phyloP scores from a whole-genome alignment of 495 filamentous ascomycete genomes.

The Xylaria castorea region DNA sequence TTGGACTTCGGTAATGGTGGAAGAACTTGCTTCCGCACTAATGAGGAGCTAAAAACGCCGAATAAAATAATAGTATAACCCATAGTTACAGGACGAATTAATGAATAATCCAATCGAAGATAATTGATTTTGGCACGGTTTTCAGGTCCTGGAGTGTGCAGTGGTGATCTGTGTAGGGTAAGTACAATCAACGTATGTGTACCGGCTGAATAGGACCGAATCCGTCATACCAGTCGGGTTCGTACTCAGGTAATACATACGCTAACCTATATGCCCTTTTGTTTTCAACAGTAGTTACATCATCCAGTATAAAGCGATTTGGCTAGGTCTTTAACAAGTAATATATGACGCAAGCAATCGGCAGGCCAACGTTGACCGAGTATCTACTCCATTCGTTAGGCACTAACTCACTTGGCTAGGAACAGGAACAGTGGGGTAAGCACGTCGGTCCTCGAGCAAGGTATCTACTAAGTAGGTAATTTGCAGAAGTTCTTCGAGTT shows the following conservation, averaged over 20 bases:
- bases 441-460: background rate
- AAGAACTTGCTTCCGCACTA: background rate
- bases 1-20: slow-evolving; percentile 12
- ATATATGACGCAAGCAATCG: background rate
- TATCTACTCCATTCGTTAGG: background rate
- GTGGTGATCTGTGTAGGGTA: background rate
- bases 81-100: background rate
- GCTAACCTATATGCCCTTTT: background rate
- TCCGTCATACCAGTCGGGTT: background rate
- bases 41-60: background rate
- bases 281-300: background rate
- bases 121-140: background rate
- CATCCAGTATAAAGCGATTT: background rate
- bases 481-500: background rate
- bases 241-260: background rate
- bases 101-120: background rate
- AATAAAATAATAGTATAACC: slow-evolving; percentile 7
- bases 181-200: too few species aligned
- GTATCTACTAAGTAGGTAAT: too few species aligned
- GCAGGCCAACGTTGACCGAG: background rate
- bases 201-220: background rate
- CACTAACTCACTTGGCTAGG: background rate
- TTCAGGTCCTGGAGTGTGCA: background rate
- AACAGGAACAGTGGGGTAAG: background rate
- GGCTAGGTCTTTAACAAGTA: background rate